Conservation (phyloP, 768 basidiomycete species). For the Auricularia sp. region DNA sequence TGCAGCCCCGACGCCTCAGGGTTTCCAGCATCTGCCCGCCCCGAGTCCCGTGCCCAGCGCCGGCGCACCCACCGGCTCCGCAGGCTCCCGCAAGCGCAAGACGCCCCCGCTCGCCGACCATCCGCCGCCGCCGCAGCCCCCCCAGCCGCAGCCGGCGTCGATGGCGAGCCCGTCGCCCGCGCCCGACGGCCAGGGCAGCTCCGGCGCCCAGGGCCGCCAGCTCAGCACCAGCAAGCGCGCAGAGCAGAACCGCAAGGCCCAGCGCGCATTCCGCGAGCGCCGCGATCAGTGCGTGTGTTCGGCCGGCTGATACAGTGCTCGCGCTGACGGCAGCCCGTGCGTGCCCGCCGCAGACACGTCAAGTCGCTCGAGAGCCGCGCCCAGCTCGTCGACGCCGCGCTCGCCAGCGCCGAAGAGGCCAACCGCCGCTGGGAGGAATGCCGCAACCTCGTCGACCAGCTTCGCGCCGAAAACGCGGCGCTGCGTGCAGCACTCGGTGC, state of each 20-base stretch:
- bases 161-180: not conserved
- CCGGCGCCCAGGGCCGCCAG: constrained; percentile 30
- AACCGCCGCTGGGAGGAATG: constrained; percentile 87
- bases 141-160: constrained; percentile 15
- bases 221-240: constrained; percentile 79
- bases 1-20: not conserved
- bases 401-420: constrained; percentile 79
- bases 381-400: constrained; percentile 73
- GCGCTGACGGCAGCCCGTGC: not conserved
- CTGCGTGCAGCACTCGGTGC: constrained; percentile 52
- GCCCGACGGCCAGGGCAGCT: not conserved
- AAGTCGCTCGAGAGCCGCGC: constrained; percentile 81
- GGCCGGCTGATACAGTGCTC: not conserved
- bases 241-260: constrained; percentile 91
- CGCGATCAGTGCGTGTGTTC: constrained; percentile 64
- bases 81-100: constrained; percentile 50
- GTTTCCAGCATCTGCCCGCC: not conserved
- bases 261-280: constrained; percentile 83
- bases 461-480: constrained; percentile 74
- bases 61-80: not conserved
- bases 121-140: constrained; percentile 9
- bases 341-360: constrained; percentile 50
- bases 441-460: constrained; percentile 77
- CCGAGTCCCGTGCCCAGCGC: not conserved
- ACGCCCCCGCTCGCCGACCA: constrained; percentile 37